phyloP scores from a whole-genome alignment of 2,329 filamentous ascomycete species.

The Trichophyton schoenleinii region DNA sequence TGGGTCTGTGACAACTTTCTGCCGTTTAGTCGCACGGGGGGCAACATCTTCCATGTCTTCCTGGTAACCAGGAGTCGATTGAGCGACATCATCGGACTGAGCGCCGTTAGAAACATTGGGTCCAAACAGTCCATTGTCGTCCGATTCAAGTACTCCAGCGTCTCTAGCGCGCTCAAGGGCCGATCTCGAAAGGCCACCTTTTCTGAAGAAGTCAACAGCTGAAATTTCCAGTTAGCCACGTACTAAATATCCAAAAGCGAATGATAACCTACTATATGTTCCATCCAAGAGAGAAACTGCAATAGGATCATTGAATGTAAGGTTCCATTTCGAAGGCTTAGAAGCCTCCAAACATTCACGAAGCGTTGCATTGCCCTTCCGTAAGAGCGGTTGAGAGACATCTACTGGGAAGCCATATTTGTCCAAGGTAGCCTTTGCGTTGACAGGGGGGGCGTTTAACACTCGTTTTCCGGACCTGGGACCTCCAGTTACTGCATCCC shows the following conservation, averaged over 20 bases:
- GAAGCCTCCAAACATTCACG: slow-evolving; percentile 26
- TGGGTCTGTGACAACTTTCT: background rate
- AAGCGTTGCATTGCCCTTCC: slow-evolving; percentile 33
- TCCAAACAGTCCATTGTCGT: background rate
- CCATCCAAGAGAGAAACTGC: slow-evolving; percentile 20
- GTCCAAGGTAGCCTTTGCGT: slow-evolving; percentile 29
- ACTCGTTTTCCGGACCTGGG: slow-evolving; percentile 20
- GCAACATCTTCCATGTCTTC: background rate
- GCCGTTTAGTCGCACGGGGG: background rate
- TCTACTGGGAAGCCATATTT: slow-evolving; percentile 37
- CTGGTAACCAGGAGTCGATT: background rate
- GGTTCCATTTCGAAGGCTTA: slow-evolving; percentile 24
- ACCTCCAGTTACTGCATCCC: slow-evolving; percentile 40
- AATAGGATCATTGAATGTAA: slow-evolving; percentile 25
- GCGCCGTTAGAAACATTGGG: background rate
- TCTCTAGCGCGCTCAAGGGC: background rate
- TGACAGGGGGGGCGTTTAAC: slow-evolving; percentile 18
- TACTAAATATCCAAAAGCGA: background rate
- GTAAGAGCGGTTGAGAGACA: slow-evolving; percentile 25
- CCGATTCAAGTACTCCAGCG: background rate
- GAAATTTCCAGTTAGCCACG: background rate
- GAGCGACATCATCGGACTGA: background rate
- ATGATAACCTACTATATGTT: slow-evolving; percentile 20
- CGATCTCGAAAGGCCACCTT: background rate
- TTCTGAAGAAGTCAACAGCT: slow-evolving; percentile 3